Percentiles rank a stretch among this genome's conserved stretches.
Conservation (phyloP, 495 filamentous ascomycete species). For the Articulospora tetracladia region DNA sequence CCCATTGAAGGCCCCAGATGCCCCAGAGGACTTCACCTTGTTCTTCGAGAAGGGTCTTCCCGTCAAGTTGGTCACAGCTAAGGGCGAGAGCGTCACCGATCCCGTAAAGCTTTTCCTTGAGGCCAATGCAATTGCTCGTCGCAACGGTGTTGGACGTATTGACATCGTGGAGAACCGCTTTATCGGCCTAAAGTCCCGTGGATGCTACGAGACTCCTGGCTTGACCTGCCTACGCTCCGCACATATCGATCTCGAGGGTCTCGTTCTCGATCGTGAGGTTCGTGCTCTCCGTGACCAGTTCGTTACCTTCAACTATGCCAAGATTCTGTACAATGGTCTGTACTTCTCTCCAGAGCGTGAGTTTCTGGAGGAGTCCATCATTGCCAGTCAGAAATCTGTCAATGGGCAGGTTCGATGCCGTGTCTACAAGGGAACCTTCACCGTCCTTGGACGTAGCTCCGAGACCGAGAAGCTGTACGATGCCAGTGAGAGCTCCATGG, state of each 20-base stretch:
- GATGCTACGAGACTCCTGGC: constrained; percentile 82
- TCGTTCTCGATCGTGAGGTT: constrained; percentile 81
- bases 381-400: constrained; percentile 64
- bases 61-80: constrained; percentile 59
- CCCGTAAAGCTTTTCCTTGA: constrained; percentile 75
- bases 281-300: constrained; percentile 82
- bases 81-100: constrained; percentile 67
- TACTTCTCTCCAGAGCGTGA: constrained; percentile 76
- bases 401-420: constrained; percentile 68
- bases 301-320: constrained; percentile 71
- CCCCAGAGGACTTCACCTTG: constrained; percentile 72
- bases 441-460: constrained; percentile 69
- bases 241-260: constrained; percentile 80
- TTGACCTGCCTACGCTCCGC: constrained; percentile 69
- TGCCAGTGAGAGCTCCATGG: constrained; percentile 79
- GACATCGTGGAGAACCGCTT: constrained; percentile 93
- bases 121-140: constrained; percentile 72
- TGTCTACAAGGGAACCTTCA: constrained; percentile 73
- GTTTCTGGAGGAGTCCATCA: constrained; percentile 64
- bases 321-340: constrained; percentile 76
- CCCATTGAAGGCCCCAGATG: constrained; percentile 70
- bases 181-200: constrained; percentile 80
- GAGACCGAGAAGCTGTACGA: constrained; percentile 85
- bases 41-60: constrained; percentile 85
- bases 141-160: constrained; percentile 78